Evolutionary conservation across 2,329 filamentous ascomycete genomes (phyloP), one percentile per base, ranked within the genome.

Genomic region (Arthrobotrys entomopaga): DNA sequence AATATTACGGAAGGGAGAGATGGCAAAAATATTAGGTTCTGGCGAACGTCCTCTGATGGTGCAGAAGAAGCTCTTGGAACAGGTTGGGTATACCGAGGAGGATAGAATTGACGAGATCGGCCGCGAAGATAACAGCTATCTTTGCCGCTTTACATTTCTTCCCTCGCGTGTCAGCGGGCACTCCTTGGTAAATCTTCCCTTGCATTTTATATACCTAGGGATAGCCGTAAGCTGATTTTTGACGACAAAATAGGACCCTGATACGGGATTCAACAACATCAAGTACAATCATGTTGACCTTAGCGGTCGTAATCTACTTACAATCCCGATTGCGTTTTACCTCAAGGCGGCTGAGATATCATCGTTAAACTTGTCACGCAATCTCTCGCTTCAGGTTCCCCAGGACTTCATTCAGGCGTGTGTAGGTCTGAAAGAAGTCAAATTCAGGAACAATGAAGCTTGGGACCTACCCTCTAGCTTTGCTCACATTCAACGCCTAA

Each of bases 381-480:
- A 99, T 78, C 83, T 98, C 50, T 95, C 93, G 0, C 85, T 99
- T 26, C 92, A 97, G 78, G 89, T 99, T 13, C 95, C 95, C 0
- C 92, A 93, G 79, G 95, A 99, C 81, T 99, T 99, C 80, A 93
- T 99, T 65, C 92, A 96, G 80, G 91, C 92, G 26, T 99, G 95
- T 82, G 89, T 90, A 78, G 93, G 94, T 79, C 84, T 99, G 19
- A 89, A 94, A 58, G 95, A 99, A 81, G 95, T 99, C 84, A 97
- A 96, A 80, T 99, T 91, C 82, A 93, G 91, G 78, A 94, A 93
- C 80, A 98, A 98, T 79, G 95, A 99, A 81, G 92, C 93, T 1
- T 89, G 91, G 81, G 90, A 90, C 79, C 83, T 99, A 22, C 95
- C 95, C 2, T 86, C 89, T 5, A 97, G 93, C 81, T 85, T 99